Evolutionary conservation across 2,329 filamentous ascomycete genomes (phyloP).

Genomic region (Camillea tinctor): DNA sequence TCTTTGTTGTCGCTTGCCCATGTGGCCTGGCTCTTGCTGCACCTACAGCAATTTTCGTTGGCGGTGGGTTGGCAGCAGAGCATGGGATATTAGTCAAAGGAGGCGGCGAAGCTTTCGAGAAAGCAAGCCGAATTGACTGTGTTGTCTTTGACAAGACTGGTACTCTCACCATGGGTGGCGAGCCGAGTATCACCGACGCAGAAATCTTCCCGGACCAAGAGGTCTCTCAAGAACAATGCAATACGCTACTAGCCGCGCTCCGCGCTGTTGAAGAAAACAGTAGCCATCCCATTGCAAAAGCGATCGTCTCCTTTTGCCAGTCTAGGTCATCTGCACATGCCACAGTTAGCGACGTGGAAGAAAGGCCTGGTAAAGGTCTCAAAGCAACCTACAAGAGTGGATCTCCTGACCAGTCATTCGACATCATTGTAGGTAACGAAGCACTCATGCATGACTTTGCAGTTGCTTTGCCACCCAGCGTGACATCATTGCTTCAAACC

Average conservation of each 20-base stretch:
- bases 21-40: constrained; percentile 83
- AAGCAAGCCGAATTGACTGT: constrained; percentile 73
- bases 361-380: constrained; percentile 71
- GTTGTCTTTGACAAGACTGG: constrained; percentile 90
- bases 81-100: constrained; percentile 80
- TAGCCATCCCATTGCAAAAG: constrained; percentile 72
- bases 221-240: constrained; percentile 20
- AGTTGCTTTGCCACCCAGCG: constrained; percentile 38
- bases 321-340: constrained; percentile 29
- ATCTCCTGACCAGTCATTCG: constrained; percentile 36
- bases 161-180: constrained; percentile 72
- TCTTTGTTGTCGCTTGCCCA: constrained; percentile 84
- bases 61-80: constrained; percentile 74
- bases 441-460: constrained; percentile 56
- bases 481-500: constrained; percentile 40
- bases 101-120: constrained; percentile 82
- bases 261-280: constrained; percentile 68
- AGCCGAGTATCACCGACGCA: constrained; percentile 65
- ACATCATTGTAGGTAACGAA: constrained; percentile 72
- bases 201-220: constrained; percentile 37
- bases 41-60: constrained; percentile 82
- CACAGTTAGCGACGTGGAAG: constrained; percentile 51
- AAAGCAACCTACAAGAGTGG: constrained; percentile 49
- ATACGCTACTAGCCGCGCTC: constrained; percentile 50
- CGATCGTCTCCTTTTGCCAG: constrained; percentile 63